Evolutionary conservation across 495 filamentous ascomycete genomes (phyloP), one percentile per base, ranked within the genome.

Genomic region (Trichocladium antarcticum): DNA sequence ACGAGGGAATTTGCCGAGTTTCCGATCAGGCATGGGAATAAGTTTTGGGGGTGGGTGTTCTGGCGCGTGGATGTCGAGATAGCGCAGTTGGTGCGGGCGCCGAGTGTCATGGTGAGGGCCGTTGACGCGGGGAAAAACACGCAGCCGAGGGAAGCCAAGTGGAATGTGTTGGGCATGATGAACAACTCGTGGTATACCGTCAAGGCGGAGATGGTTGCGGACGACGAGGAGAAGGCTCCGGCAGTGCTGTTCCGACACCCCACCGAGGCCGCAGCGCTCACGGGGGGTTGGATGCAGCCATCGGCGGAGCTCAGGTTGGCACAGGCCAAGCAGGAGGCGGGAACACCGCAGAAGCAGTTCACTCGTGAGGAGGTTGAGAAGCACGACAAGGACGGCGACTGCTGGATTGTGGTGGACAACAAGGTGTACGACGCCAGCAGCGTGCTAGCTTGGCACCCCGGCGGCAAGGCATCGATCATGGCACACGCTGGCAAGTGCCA

Each of bases 351-450:
- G 41, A 52, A 52, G 20, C 50, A 52, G 29, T 52, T 52, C 2
- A 52, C 50, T 8, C 42, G 50, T 11, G 55, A 53, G 34, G 61
- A 76, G 39, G 74, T 85, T 51, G 75, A 78, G 41, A 69, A 74
- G 56, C 82, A 85, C 65, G 80, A 78, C 62, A 78, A 72, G 46
- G 71, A 74, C 40, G 78, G 82, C 47, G 79, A 77, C 11, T 81
- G 78, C 58, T 83, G 79, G 79, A 69, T 82, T 22, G 84, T 87
- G 40, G 70, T 87, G 29, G 75, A 84, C 67, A 75, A 79, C 52
- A 81, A 80, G 54, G 81, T 80, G 50, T 87, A 85, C 65, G 83
- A 87, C 57, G 79, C 84, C 47, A 81, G 81, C 3, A 75, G 80
- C 38, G 85, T 86, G 55, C 64, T 84, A 36, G 73, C 79, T 63